Conservation (phyloP, 1,284 basidiomycete genomes). For the Trichosporon ovoides region DNA sequence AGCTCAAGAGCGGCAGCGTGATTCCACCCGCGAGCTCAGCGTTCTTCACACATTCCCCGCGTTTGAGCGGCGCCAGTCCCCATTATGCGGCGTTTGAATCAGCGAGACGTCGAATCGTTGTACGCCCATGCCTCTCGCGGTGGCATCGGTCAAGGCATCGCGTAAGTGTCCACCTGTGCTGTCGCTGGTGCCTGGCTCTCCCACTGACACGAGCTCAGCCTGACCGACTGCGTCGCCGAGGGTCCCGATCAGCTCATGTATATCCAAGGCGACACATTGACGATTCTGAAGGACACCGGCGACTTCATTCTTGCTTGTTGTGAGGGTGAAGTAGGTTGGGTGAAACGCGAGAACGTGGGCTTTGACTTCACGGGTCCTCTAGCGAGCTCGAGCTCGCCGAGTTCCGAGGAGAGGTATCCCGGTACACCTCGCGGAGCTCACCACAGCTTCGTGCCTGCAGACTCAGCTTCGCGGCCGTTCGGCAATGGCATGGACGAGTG, state of each 20-base stretch:
- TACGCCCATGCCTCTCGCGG: conserved; percentile 35
- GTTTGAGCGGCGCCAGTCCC: neutral
- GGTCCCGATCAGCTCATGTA: conserved; percentile 80
- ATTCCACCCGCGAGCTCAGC: neutral
- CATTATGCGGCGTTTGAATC: conserved; percentile 30
- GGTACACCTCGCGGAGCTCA: neutral
- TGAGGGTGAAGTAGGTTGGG: conserved; percentile 84
- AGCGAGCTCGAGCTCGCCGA: conserved; percentile 23
- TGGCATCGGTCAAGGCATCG: conserved; percentile 37
- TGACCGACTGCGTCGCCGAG: conserved; percentile 67
- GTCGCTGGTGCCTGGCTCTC: neutral
- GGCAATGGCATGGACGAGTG: neutral
- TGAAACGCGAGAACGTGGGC: conserved; percentile 52
- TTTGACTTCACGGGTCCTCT: neutral
- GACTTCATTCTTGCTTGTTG: conserved; percentile 64
- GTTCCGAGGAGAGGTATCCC: neutral
- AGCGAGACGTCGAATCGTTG: conserved; percentile 39
- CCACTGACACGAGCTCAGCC: conserved; percentile 20
- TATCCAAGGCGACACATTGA: conserved; percentile 73
- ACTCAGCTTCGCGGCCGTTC: neutral
- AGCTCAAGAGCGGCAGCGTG: neutral
- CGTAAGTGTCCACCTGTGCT: conserved; percentile 28
- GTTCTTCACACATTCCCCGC: neutral
- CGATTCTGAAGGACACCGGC: conserved; percentile 68
- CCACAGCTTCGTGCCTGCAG: neutral